Evolutionary conservation across 257 asterid genomes (phyloP).

Genomic region (Solanum bukasovii): DNA sequence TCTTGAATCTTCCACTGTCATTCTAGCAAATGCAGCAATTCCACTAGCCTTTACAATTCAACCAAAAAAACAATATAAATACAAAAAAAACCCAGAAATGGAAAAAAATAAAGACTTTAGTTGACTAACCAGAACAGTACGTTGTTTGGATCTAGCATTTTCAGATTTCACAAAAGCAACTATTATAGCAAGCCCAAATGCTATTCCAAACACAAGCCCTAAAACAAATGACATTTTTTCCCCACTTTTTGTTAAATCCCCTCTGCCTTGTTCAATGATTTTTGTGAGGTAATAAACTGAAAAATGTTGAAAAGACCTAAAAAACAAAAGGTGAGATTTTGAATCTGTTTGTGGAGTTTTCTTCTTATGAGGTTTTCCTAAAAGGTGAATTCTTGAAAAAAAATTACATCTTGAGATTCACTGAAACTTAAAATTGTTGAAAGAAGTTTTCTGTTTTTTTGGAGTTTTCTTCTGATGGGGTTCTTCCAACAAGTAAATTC

Average conservation of each 20-base stretch:
- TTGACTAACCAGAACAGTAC: slow-evolving; percentile 50
- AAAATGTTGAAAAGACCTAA: background rate
- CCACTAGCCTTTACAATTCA: slow-evolving; percentile 45
- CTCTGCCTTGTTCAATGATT: background rate
- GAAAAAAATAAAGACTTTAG: background rate
- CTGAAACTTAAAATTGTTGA: background rate
- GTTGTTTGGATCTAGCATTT: slow-evolving; percentile 55
- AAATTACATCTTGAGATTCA: too few relatives aligned
- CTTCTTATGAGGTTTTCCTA: background rate
- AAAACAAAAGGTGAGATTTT: background rate
- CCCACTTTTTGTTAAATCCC: background rate
- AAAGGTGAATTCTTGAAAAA: background rate
- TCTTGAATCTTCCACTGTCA: background rate
- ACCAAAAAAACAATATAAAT: background rate
- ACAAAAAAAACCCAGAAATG: background rate
- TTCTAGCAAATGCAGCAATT: slow-evolving; percentile 34
- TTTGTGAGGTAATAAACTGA: background rate
- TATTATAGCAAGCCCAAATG: slow-evolving; percentile 55
- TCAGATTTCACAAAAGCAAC: slow-evolving; percentile 61
- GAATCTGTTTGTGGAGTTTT: background rate
- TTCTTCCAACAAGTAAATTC: background rate
- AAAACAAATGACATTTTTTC: slow-evolving; percentile 51
- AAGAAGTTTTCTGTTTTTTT: background rate
- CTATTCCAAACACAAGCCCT: slow-evolving; percentile 57
- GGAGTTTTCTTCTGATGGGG: background rate